A percentile compares a stretch with the other conserved stretches of the same genome.
Evolutionary conservation across 805 yeast species (phyloP).

Genomic region (Teunomyces tritomae): DNA sequence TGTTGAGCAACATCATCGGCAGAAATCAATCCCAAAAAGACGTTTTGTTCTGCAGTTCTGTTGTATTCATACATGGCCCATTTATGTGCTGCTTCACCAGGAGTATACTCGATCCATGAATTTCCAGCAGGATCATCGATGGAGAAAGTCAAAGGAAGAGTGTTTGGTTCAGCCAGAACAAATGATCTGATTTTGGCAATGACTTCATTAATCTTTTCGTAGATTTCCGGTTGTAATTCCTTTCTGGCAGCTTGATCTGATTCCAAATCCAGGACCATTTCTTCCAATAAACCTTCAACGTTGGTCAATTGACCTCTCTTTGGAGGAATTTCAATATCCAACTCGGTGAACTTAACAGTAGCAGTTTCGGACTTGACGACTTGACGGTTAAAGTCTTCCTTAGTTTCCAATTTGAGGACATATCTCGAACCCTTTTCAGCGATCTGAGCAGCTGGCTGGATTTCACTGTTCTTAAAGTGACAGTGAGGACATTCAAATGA

Average conservation of each 20-base stretch:
- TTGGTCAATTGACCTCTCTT: conserved; percentile 91
- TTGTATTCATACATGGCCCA: conserved; percentile 83
- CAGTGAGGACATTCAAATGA: conserved; percentile 96
- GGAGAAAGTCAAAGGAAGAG: conserved; percentile 72
- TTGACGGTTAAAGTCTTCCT: conserved; percentile 81
- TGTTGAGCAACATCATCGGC: conserved; percentile 57
- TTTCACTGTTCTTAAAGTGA: conserved; percentile 83
- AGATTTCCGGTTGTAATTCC: conserved; percentile 67
- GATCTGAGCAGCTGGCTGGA: conserved; percentile 92
- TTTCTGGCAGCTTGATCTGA: conserved; percentile 81
- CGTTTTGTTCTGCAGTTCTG: conserved; percentile 87
- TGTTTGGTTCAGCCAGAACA: conserved; percentile 63
- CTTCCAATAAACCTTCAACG: conserved; percentile 82
- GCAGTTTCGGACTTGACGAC: conserved; percentile 90
- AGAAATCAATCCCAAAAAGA: conserved; percentile 74
- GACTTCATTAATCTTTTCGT: conserved; percentile 71
- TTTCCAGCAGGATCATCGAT: conserved; percentile 96
- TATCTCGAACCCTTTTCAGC: conserved; percentile 85
- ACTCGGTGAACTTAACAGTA: conserved; percentile 70
- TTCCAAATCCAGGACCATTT: conserved; percentile 78
- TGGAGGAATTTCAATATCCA: conserved; percentile 94
- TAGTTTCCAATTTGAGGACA: conserved; percentile 61
- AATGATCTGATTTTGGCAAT: conserved; percentile 57
- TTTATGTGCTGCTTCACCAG: conserved; percentile 84
- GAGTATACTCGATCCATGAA: conserved; percentile 89